These are phyloP conservation scores for Trichoderma gamsii DNA, from an alignment of 495 filamentous ascomycete species.

Conservation along the genomic window DNA sequence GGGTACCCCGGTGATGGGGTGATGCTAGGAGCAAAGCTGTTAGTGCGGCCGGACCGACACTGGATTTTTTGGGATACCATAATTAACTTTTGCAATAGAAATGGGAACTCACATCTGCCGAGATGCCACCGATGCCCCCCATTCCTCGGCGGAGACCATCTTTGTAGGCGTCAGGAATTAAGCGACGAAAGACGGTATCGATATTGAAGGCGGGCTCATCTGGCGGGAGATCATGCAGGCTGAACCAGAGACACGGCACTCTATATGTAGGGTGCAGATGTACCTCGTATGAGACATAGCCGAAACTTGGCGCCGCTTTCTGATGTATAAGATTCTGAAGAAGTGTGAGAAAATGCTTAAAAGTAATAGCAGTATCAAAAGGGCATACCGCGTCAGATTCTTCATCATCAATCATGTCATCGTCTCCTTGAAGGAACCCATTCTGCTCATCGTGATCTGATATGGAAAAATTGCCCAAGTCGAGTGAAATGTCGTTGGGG, in stretches of 20 bases:
- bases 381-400: slow-evolving; percentile 39
- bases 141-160: slow-evolving; percentile 44
- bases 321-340: slow-evolving; percentile 31
- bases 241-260: slow-evolving; percentile 55
- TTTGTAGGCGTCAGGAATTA: slow-evolving; percentile 62
- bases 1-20: slow-evolving; percentile 67
- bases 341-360: slow-evolving; percentile 21
- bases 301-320: slow-evolving; percentile 21
- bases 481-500: slow-evolving; percentile 36
- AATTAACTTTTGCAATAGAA: slow-evolving; percentile 39
- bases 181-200: slow-evolving; percentile 60
- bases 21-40: slow-evolving; percentile 53
- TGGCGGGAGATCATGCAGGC: slow-evolving; percentile 39
- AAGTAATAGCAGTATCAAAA: not conserved
- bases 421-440: slow-evolving; percentile 21
- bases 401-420: slow-evolving; percentile 40
- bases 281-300: slow-evolving; percentile 57
- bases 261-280: slow-evolving; percentile 52
- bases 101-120: slow-evolving; percentile 58
- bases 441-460: slow-evolving; percentile 10
- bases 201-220: slow-evolving; percentile 42
- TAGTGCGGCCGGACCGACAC: slow-evolving; percentile 29
- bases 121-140: slow-evolving; percentile 69
- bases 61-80: slow-evolving; percentile 24
- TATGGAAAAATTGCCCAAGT: slow-evolving; percentile 35